These are phyloP conservation scores for Planoprotostelium fungivorum DNA, from an alignment of 78 protist genomes.

Conservation along the genomic window DNA sequence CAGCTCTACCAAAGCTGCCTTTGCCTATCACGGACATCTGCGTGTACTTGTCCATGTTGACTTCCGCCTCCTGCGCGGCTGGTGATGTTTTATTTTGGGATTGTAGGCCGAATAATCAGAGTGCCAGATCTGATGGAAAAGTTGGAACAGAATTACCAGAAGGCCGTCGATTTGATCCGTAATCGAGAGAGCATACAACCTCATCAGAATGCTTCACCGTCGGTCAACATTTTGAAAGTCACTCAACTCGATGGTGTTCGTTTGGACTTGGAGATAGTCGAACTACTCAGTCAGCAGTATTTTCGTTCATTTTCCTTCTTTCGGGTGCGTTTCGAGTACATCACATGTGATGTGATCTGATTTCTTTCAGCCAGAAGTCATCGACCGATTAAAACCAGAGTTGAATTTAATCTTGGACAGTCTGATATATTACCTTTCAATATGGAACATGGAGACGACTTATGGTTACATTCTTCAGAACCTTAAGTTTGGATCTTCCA, in stretches of 20 bases:
- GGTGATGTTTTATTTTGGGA: too few species aligned
- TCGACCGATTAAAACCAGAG: conserved; percentile 50
- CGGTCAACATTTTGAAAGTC: conserved; percentile 42
- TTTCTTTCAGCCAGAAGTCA: conserved; percentile 32
- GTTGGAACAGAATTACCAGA: too few species aligned
- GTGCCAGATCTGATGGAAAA: too few species aligned
- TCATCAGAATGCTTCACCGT: not conserved
- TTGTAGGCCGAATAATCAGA: too few species aligned
- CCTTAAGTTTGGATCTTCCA: conserved; percentile 35
- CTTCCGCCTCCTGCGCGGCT: too few species aligned
- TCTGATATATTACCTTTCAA: conserved; percentile 33
- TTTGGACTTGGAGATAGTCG: conserved; percentile 45
- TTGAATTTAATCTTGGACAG: conserved; percentile 29
- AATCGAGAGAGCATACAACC: not conserved
- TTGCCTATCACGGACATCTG: conserved; percentile 70
- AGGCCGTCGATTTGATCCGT: not conserved
- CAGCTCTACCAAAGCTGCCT: conserved; percentile 82
- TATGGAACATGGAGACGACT: conserved; percentile 40
- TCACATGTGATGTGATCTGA: not conserved
- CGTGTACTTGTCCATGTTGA: conserved; percentile 50
- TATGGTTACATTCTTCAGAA: conserved; percentile 57
- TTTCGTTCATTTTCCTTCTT: conserved; percentile 46
- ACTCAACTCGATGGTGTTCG: conserved; percentile 45
- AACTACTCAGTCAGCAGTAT: conserved; percentile 40
- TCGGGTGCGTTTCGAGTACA: conserved; percentile 15